A percentile compares a stretch with the other conserved stretches of the same genome.
These are phyloP conservation scores for Skeletonema marinoi DNA, from an alignment of 108 stramenopile genomes.

Conservation along the genomic window DNA sequence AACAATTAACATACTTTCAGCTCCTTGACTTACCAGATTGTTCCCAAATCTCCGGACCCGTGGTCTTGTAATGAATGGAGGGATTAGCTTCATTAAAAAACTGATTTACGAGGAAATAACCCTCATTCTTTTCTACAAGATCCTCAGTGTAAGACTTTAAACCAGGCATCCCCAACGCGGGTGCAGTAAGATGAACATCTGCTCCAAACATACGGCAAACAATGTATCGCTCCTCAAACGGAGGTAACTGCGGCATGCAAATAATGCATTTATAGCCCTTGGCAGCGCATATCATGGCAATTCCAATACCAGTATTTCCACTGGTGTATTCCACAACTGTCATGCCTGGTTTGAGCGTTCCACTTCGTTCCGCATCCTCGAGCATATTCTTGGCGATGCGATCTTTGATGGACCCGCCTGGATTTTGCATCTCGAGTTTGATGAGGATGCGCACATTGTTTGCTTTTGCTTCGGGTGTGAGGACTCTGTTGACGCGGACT, in stretches of 20 bases:
- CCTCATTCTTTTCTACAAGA: conserved; percentile 31
- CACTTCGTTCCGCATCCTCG: conserved; percentile 69
- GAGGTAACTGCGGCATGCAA: conserved; percentile 86
- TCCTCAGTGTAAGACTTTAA: conserved; percentile 2
- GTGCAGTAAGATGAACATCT: conserved; percentile 70
- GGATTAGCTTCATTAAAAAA: conserved; percentile 88
- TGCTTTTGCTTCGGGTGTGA: conserved; percentile 35
- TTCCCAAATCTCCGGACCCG: conserved; percentile 87
- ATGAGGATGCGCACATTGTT: conserved; percentile 27
- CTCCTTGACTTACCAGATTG: conserved; percentile 66
- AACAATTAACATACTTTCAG: conserved; percentile 5
- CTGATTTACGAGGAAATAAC: conserved; percentile 84
- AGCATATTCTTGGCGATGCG: conserved; percentile 70
- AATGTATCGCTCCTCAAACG: conserved; percentile 70
- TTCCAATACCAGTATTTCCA: conserved; percentile 89
- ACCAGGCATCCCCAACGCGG: conserved; percentile 23
- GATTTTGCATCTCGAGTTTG: conserved; percentile 75
- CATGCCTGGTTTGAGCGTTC: conserved; percentile 70
- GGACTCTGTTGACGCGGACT: conserved; percentile 21
- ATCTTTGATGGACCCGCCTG: conserved; percentile 84
- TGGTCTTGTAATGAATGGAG: conserved; percentile 64
- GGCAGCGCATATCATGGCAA: conserved; percentile 72
- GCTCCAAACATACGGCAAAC: conserved; percentile 68
- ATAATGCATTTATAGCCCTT: conserved; percentile 84
- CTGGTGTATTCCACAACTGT: conserved; percentile 88